phyloP scores from a whole-genome alignment of 1,284 basidiomycete genomes.

The Fomitopsis betulina region DNA sequence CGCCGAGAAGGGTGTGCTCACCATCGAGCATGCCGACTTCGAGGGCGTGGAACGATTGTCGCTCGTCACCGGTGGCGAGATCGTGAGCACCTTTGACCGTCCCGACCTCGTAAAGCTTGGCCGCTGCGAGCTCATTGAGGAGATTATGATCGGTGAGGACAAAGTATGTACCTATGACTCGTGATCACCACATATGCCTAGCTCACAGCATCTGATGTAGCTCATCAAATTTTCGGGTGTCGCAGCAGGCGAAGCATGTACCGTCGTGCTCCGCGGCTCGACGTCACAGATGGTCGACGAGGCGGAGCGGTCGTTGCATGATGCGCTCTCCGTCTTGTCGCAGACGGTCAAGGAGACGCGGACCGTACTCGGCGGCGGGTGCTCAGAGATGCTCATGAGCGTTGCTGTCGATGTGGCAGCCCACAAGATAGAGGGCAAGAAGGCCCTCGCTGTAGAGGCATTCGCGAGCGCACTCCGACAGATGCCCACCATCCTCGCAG shows the following conservation, averaged over 20 bases:
- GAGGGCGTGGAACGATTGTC: conserved; percentile 97
- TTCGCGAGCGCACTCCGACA: conserved; percentile 89
- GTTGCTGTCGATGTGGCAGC: conserved; percentile 91
- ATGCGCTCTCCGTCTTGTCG: conserved; percentile 94
- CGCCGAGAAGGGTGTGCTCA: conserved; percentile 91
- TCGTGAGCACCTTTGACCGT: conserved; percentile 92
- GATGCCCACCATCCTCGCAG: conserved; percentile 95
- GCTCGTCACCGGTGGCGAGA: conserved; percentile 97
- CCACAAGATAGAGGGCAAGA: conserved; percentile 86
- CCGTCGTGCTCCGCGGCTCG: conserved; percentile 94
- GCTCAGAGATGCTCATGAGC: conserved; percentile 97
- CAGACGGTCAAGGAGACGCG: conserved; percentile 98
- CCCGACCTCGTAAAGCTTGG: conserved; percentile 95
- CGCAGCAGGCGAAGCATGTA: conserved; percentile 98
- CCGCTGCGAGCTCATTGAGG: conserved; percentile 92
- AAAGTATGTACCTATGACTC: conserved; percentile 53
- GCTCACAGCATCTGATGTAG: conserved; percentile 35
- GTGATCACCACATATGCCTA: no score
- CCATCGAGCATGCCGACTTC: conserved; percentile 98
- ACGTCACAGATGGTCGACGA: conserved; percentile 99
- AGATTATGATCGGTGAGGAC: conserved; percentile 99
- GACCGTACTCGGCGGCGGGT: conserved; percentile 92
- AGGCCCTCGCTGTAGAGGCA: conserved; percentile 91
- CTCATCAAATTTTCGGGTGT: conserved; percentile 99
- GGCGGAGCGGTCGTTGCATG: conserved; percentile 96